These are phyloP conservation scores for Kazachstania martiniae DNA, from an alignment of 805 yeast genomes.

Conservation along the genomic window DNA sequence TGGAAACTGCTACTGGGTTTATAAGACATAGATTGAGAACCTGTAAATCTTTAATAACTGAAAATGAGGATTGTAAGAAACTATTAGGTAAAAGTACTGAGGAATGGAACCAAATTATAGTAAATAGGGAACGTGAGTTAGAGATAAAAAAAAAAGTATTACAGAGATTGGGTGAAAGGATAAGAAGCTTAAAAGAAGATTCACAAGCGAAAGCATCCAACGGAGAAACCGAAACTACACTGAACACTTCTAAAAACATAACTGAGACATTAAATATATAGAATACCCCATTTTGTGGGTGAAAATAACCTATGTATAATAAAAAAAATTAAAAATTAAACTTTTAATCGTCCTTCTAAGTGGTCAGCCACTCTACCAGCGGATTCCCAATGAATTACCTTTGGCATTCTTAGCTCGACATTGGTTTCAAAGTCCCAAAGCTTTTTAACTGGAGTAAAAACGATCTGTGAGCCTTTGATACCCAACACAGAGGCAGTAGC, in stretches of 20 bases:
- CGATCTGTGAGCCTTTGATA: slow-evolving; percentile 63
- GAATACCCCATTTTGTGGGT: no score
- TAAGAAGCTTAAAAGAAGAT: background rate
- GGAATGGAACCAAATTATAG: slow-evolving; percentile 22
- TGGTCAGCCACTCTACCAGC: slow-evolving; percentile 72
- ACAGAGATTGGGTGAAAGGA: slow-evolving; percentile 7
- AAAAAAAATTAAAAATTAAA: no score
- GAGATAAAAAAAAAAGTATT: slow-evolving; percentile 15
- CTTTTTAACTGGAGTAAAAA: slow-evolving; percentile 60
- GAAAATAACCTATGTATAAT: no score
- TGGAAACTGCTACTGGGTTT: slow-evolving; percentile 23
- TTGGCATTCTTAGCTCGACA: slow-evolving; percentile 73
- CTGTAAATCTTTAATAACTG: slow-evolving; percentile 19
- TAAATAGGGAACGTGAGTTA: slow-evolving; percentile 17
- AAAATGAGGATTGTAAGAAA: slow-evolving; percentile 21
- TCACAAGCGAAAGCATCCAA: background rate
- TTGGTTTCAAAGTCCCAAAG: slow-evolving; percentile 86
- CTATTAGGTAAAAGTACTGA: slow-evolving; percentile 18
- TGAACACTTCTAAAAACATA: no score
- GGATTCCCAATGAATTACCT: slow-evolving; percentile 71
- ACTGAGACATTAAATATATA: no score
- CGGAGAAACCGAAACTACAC: background rate
- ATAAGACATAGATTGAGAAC: slow-evolving; percentile 24
- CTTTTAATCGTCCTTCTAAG: slow-evolving; percentile 75
- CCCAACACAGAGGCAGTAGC: slow-evolving; percentile 77